Evolutionary conservation across 2,329 filamentous ascomycete genomes (phyloP).

Genomic region (Tolypocladium tundrense): DNA sequence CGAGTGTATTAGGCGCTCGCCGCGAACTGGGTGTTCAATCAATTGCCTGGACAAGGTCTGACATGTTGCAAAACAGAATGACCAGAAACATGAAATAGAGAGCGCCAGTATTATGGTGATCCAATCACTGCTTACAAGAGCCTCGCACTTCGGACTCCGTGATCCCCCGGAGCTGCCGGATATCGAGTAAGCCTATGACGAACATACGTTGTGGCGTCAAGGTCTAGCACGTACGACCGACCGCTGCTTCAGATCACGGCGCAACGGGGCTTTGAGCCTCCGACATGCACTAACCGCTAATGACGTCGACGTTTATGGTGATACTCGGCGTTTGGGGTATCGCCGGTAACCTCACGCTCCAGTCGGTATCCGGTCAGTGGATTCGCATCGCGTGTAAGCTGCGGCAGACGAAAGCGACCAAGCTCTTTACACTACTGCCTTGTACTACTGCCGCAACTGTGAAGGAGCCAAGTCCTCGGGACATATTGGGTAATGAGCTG

Average conservation of each 20-base stretch:
- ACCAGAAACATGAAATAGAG: background rate
- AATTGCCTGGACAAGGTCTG: no score
- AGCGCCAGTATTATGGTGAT: background rate
- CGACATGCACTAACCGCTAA: background rate
- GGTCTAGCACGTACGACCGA: background rate
- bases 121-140: background rate
- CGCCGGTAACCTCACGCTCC: no score
- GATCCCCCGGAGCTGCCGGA: background rate
- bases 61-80: background rate
- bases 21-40: background rate
- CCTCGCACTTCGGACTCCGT: background rate
- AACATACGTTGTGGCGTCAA: background rate
- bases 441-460: no score
- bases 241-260: background rate
- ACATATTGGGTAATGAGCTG: no score
- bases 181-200: background rate
- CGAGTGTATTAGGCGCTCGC: background rate
- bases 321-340: background rate
- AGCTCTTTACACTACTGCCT: no score
- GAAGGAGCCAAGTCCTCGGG: no score
- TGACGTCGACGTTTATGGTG: background rate
- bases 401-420: no score
- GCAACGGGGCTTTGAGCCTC: background rate
- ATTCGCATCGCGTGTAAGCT: no score
- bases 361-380: no score